A percentile compares a stretch with the other conserved stretches of the same genome.
phyloP scores from a whole-genome alignment of 129 eudicot species.

The sunflower (Helianthus annuus) region HanXRQr2.0-SUNRISE NC_035445.2:132204609-132205108 shows the following conservation, averaged over 20 bases:
- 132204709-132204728: too few species aligned
- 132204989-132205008: slow-evolving; percentile 33
- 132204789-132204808: too few species aligned
- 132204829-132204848: slow-evolving; percentile 71
- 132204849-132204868: slow-evolving; percentile 64
- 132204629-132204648: slow-evolving; percentile 14
- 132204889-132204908: slow-evolving; percentile 66
- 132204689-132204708: too few species aligned
- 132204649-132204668: too few species aligned
- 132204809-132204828: slow-evolving; percentile 37
- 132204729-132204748: too few species aligned
- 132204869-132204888: slow-evolving; percentile 70
- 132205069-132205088: slow-evolving; percentile 17
- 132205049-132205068: slow-evolving; percentile 38
- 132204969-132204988: slow-evolving; percentile 50
- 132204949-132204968: slow-evolving; percentile 59
- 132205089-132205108: not conserved
- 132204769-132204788: too few species aligned
- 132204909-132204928: slow-evolving; percentile 62
- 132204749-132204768: too few species aligned
- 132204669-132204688: too few species aligned
- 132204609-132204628: slow-evolving; percentile 50
- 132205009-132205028: not conserved
- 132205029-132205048: slow-evolving; percentile 22
- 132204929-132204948: slow-evolving; percentile 50